Conservation (phyloP, 768 basidiomycete species). For the Naganishia vishniacii region DNA sequence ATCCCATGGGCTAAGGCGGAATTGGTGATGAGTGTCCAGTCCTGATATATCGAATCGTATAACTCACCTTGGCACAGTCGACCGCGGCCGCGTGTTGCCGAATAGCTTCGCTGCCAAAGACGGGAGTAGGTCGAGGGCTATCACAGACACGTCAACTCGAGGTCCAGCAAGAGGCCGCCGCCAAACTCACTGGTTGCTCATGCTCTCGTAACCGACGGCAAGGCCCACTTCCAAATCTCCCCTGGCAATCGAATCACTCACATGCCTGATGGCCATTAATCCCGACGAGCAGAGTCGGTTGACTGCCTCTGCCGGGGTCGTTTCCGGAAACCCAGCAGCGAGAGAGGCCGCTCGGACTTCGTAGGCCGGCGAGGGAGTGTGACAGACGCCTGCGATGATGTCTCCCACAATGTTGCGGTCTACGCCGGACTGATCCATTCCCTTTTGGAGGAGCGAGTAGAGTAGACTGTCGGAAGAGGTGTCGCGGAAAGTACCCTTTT, state of each 20-base stretch:
- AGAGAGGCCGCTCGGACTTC: conserved; percentile 68
- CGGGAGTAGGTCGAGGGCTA: conserved; percentile 29
- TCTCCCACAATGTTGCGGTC: conserved; percentile 66
- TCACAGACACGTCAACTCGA: not conserved
- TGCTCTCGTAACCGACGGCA: conserved; percentile 34
- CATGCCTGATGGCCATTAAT: conserved; percentile 72
- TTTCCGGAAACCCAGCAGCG: conserved; percentile 74
- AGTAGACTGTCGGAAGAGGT: conserved; percentile 51
- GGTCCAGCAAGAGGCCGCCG: not conserved
- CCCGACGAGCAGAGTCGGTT: conserved; percentile 68
- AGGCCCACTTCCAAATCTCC: conserved; percentile 78
- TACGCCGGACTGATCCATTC: conserved; percentile 57
- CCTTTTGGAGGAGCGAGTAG: conserved; percentile 54
- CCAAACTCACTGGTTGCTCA: conserved; percentile 33
- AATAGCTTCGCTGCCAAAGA: conserved; percentile 34
- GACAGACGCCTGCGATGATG: conserved; percentile 62
- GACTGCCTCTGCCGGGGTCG: conserved; percentile 65
- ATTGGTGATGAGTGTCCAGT: not conserved
- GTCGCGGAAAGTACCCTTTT: conserved; percentile 70
- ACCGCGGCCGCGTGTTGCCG: conserved; percentile 34
- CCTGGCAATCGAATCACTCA: conserved; percentile 67
- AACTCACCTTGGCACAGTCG: conserved; percentile 34
- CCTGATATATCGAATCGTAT: not conserved
- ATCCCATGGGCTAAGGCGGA: conserved; percentile 65
- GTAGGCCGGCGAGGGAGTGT: conserved; percentile 58